Base-by-base conservation (phyloP, 2,329 filamentous ascomycete genomes). In the Monosporascus ibericus region DNA sequence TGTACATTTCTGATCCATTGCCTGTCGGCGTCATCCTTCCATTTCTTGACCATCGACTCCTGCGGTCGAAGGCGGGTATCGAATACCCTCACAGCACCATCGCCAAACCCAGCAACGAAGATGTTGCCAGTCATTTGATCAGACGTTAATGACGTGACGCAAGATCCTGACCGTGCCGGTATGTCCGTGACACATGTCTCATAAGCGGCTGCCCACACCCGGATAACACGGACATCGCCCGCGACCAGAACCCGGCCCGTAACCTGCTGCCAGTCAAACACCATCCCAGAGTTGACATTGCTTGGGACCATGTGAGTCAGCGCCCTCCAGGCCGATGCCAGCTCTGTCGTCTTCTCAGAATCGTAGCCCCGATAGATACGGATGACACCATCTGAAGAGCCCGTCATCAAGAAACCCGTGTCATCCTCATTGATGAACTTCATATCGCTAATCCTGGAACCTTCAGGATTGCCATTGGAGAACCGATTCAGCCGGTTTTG, bases 181-280 rank as follows among this genome's bases (percentile, higher is more conserved):
- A 99, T 96, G 66, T 99, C 94, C 75, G 86, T 88, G 50, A 90
- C 83, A 72, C 92, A 97, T 38, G 94, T 87, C 75, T 99, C 94
- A 44, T 90, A 88, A 7, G 90, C 90, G 17, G 92, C 92, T 65
- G 95, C 94, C 94, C 94, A 99, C 36, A 97, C 90, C 37, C 92
- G 83, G 61, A 99, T 96, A 36, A 96, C 89, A 53, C 94, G 89
- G 50, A 96, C 90, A 67, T 99, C 94, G 44, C 94, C 94, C 11
- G 94, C 94, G 34, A 97, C 94, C n/a, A 99, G 79, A 7, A 95
- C 86, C 55, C 90, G 89, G 7, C 94, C 94, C 60, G 90, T 90
- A n/a, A 95, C 92, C 72, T 99, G 94, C 68, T 97, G 92, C 94
- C 94, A 99, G 69, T 99, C 92, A 67, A 97, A 95, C 25, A 97